Base-by-base conservation (phyloP, 2,329 filamentous ascomycete genomes). In the Apiospora arundinis region DNA sequence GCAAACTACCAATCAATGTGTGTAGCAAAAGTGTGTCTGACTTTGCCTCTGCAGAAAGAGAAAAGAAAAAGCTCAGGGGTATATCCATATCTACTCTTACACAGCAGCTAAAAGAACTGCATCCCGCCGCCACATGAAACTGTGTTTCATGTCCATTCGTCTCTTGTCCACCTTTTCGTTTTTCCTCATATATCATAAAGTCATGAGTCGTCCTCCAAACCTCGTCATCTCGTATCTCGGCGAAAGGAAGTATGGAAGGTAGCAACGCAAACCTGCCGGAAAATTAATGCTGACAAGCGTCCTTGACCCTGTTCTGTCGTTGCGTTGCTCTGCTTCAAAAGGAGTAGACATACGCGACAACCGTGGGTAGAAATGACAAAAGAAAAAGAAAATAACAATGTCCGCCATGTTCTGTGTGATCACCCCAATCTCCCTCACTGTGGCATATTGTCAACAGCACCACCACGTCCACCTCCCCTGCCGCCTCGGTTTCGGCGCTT, bases 401-500 rank as follows among this genome's bases (percentile, higher is more conserved):
- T 18, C 28, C 21, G 48, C 11, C 28, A 2, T 32, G 18, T 6
- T 60, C 52, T 2, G 28, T 37, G 8, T n/a, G 28, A 2, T 21
- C 52, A 11, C 28, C 4, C 37, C 56, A 48, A 21, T 4, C 52
- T 7, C 49, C 14, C 4, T 25, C 14, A 14, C 52, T 21, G 21
- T 28, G 16, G 7, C 48, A 49, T 14, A 46, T 18, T 18, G 21
- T 14, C 14, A 46, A 23, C 60, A 37, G n/a, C 7, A 32, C 60
- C 60, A n/a, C 60, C 28, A 40, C 42, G 25, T 42, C 42, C 40
- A 2, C 42, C 66, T 37, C 66, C 66, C 9, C 45, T 48, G 11
- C 14, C 56, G 32, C 46, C 68, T 16, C 68, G 68, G 48, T 48
- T 60, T 42, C 68, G 68, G 68, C 68, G 68, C 68, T 69, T 69